Percentiles rank a stretch among this genome's conserved stretches.
Conservation (phyloP, 768 basidiomycete genomes). For the Daedalea quercina region DNA sequence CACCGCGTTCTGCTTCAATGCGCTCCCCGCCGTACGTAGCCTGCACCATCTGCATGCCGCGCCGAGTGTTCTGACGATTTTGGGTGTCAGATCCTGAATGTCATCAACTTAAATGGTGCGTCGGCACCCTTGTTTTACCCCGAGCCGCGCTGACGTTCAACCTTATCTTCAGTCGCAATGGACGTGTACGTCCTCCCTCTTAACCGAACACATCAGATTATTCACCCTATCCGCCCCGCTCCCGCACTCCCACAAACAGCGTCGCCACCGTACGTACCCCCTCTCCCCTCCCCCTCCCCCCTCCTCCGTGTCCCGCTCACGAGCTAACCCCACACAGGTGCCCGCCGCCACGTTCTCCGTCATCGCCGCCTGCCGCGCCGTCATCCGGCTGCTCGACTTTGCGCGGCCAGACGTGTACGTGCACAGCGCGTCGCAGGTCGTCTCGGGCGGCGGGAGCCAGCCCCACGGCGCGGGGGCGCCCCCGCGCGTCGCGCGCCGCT, state of each 20-base stretch:
- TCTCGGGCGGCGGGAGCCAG: slow-evolving; percentile 1
- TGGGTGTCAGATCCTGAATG: slow-evolving; percentile 41
- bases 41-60: neutral
- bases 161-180: slow-evolving; percentile 40
- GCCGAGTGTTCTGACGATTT: neutral
- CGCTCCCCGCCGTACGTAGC: slow-evolving; percentile 54
- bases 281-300: neutral
- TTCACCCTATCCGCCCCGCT: too few species aligned
- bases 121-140: slow-evolving; percentile 1
- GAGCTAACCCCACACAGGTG: slow-evolving; percentile 28
- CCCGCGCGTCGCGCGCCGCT: slow-evolving; percentile 7
- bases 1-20: slow-evolving; percentile 58
- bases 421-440: slow-evolving; percentile 12
- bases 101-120: slow-evolving; percentile 55
- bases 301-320: too few species aligned
- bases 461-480: too few species aligned
- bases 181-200: slow-evolving; percentile 44
- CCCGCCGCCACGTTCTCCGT: slow-evolving; percentile 60
- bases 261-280: slow-evolving; percentile 46
- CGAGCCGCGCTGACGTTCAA: slow-evolving; percentile 4
- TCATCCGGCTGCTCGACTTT: slow-evolving; percentile 59
- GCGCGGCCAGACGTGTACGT: slow-evolving; percentile 25
- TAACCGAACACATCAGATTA: too few species aligned
- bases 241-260: too few species aligned
- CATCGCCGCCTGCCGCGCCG: slow-evolving; percentile 62